Conservation (phyloP, 805 yeast genomes). For the Scheffersomyces amazonensis region DNA sequence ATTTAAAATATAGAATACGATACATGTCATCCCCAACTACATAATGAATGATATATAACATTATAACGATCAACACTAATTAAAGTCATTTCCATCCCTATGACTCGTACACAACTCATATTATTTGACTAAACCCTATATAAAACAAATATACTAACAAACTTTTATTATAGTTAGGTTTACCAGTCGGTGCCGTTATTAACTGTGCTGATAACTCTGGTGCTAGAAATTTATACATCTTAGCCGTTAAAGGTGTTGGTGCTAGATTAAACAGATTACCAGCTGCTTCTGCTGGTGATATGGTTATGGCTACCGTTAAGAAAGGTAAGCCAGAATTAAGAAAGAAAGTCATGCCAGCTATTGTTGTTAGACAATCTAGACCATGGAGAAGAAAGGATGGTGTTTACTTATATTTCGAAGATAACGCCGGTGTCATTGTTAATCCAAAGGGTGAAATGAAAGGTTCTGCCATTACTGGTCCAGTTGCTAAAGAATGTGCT, state of each 20-base stretch:
- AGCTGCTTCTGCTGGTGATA: slow-evolving; percentile 99
- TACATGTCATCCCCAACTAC: no score
- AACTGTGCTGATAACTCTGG: slow-evolving; percentile 99
- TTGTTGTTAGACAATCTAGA: slow-evolving; percentile 98
- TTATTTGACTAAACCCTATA: not conserved
- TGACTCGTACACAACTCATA: no score
- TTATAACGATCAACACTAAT: no score
- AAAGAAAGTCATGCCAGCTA: slow-evolving; percentile 99
- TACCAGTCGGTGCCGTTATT: slow-evolving; percentile 99
- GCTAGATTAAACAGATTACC: slow-evolving; percentile 99
- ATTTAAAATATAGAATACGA: no score
- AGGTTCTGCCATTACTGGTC: slow-evolving; percentile 99
- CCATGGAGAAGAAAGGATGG: slow-evolving; percentile 99
- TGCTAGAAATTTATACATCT: slow-evolving; percentile 98
- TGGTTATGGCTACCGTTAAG: slow-evolving; percentile 99
- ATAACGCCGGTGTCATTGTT: slow-evolving; percentile 99
- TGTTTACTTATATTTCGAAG: slow-evolving; percentile 98
- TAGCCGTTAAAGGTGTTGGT: slow-evolving; percentile 99
- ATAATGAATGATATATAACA: no score
- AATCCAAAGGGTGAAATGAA: slow-evolving; percentile 99
- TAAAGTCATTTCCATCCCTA: no score
- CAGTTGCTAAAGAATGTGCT: slow-evolving; percentile 99
- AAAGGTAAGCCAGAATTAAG: slow-evolving; percentile 99
- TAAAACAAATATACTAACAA: slow-evolving; percentile 28
- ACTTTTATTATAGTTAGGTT: slow-evolving; percentile 70